Evolutionary conservation across 2,329 filamentous ascomycete genomes (phyloP), one percentile per base, ranked within the genome.

Genomic region (Chaetothyriales sp.): DNA sequence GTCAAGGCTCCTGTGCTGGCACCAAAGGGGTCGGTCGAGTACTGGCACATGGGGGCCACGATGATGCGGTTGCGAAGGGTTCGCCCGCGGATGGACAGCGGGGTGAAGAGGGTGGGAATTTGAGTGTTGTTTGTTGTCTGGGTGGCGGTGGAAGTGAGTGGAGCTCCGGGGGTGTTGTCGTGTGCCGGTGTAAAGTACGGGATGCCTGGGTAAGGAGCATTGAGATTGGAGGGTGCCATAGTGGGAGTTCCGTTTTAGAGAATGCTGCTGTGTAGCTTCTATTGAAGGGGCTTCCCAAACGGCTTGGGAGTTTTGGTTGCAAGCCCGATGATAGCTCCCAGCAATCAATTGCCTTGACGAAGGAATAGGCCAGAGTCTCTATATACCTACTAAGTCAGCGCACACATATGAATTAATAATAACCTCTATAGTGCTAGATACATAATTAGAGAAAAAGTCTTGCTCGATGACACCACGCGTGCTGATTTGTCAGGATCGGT

Each of bases 41-140:
- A 73, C 59, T 72, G 76, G 67, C 79, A 82, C 77, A 82, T 81
- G 52, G 80, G 79, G 49, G 75, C 58, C 5, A 73, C 47, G 48
- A 70, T 73, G 62, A 81, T 71, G 52, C 79, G 77, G 67, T 82
- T 81, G 54, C 70, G 68, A 20, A 81, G 67, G 43, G 70, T 72
- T 51, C 79, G 60, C 54, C 68, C 70, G 51, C 78, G 75, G 59
- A 80, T 76, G 52, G 65, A 71, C 56, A 81, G 67, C 9, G 79
- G 79, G 2, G 49, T 56, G 51, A 62, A 62, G 15, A 62, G 58
- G 4, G 57, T 61, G 10, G 58, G 58, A 13, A 53, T 52, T 19
- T 48, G 51, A 15, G 49, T 18, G 25, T n/a, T 44, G 18, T 18
- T 18, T 15, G 43, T 5, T 18, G 22, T 55, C 47, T n/a, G 43